Conservation (phyloP, 1,139 yeast genomes). For the Blastobotrys ciferrii region DNA sequence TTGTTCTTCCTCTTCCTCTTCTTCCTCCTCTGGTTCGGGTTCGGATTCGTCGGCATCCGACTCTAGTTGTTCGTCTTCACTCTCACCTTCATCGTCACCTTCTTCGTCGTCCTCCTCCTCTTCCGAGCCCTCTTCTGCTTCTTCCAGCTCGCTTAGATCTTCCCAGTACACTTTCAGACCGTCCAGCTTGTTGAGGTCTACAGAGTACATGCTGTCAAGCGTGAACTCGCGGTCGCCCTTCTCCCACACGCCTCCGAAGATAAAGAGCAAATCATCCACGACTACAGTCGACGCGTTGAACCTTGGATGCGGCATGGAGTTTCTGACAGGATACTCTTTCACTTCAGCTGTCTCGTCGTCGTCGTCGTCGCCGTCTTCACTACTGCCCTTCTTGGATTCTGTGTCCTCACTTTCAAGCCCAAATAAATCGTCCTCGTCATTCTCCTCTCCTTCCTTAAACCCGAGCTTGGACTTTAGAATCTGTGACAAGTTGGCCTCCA, state of each 20-base stretch:
- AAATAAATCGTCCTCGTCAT: conserved; percentile 40
- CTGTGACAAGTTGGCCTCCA: conserved; percentile 75
- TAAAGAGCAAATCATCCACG: conserved; percentile 76
- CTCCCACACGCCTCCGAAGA: conserved; percentile 93
- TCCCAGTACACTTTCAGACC: conserved; percentile 93
- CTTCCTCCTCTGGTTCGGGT: conserved; percentile 56
- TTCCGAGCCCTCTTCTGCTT: conserved; percentile 52
- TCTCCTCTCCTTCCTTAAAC: conserved; percentile 55
- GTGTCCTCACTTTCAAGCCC: not conserved
- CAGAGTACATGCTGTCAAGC: conserved; percentile 79
- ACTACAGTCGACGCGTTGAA: conserved; percentile 87
- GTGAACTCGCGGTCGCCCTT: conserved; percentile 80
- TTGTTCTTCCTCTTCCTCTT: conserved; percentile 55
- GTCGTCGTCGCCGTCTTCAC: conserved; percentile 30
- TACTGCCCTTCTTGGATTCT: not conserved
- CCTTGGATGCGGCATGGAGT: conserved; percentile 76
- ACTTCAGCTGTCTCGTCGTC: conserved; percentile 42
- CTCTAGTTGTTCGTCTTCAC: conserved; percentile 57
- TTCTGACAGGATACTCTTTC: conserved; percentile 55
- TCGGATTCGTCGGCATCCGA: conserved; percentile 51
- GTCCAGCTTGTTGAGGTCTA: conserved; percentile 82
- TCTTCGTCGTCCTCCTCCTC: conserved; percentile 58
- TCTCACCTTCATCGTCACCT: conserved; percentile 67
- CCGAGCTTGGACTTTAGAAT: conserved; percentile 69
- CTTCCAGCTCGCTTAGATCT: conserved; percentile 62